Conservation (phyloP, 805 yeast genomes). For the Yarrowia hollandica region DNA sequence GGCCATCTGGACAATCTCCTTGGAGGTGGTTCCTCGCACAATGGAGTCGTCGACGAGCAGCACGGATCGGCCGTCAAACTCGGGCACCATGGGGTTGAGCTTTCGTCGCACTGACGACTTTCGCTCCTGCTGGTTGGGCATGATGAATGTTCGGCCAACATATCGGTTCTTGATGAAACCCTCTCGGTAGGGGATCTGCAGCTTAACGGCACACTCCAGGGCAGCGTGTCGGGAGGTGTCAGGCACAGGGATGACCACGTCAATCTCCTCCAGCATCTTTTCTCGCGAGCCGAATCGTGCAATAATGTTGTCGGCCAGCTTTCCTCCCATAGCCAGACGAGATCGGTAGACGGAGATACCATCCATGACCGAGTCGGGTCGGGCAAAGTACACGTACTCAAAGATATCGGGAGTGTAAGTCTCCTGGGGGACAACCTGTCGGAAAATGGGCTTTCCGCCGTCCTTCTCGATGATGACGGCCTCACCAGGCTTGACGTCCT, state of each 20-base stretch:
- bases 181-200: conserved; percentile 85
- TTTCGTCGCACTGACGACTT: conserved; percentile 91
- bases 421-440: conserved; percentile 77
- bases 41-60: conserved; percentile 94
- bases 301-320: conserved; percentile 72
- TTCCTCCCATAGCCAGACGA: conserved; percentile 90
- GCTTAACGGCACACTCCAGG: conserved; percentile 79
- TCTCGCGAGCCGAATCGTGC: conserved; percentile 47
- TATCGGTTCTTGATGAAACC: conserved; percentile 96
- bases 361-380: conserved; percentile 94
- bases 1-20: conserved; percentile 97
- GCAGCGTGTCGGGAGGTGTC: conserved; percentile 98
- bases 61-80: conserved; percentile 81
- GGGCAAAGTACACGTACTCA: conserved; percentile 96
- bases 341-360: conserved; percentile 96
- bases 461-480: conserved; percentile 90
- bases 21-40: conserved; percentile 96
- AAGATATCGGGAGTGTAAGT: conserved; percentile 92
- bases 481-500: conserved; percentile 92
- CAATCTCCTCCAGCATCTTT: conserved; percentile 59
- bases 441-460: conserved; percentile 70
- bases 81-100: conserved; percentile 93
- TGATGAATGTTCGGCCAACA: conserved; percentile 95
- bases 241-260: conserved; percentile 96
- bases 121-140: conserved; percentile 97